Evolutionary conservation across 2,329 filamentous ascomycete genomes (phyloP).

Genomic region (Zelopaecilomyces penicillatus): DNA sequence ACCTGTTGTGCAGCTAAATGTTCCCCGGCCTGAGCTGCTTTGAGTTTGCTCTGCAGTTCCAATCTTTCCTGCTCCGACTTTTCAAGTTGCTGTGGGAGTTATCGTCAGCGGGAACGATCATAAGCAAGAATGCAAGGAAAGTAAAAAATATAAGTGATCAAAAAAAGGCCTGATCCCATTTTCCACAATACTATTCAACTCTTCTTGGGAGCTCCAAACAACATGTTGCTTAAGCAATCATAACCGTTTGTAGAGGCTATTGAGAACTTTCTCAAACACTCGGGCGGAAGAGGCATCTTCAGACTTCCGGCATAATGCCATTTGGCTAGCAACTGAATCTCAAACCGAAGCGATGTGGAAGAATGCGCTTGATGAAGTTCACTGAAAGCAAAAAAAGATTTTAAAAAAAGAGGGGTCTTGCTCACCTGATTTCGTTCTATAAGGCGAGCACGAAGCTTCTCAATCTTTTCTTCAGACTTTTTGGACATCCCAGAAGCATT

Average conservation of each 20-base stretch:
- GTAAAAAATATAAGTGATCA: neutral
- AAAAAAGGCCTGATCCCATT: no score
- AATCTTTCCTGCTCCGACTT: slow-evolving; percentile 48
- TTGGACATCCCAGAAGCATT: slow-evolving; percentile 27
- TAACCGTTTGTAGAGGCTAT: neutral
- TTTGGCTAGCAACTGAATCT: no score
- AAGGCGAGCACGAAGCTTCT: slow-evolving; percentile 47
- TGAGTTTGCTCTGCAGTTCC: slow-evolving; percentile 47
- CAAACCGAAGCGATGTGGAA: no score
- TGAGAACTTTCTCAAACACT: no score
- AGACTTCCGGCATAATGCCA: no score
- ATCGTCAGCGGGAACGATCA: neutral
- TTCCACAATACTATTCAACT: no score
- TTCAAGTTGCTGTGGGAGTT: slow-evolving; percentile 43
- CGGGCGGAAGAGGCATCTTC: no score
- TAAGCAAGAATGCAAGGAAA: neutral
- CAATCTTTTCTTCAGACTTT: slow-evolving; percentile 44
- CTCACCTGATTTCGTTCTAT: slow-evolving; percentile 53
- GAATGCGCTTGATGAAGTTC: no score
- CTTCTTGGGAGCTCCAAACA: no score
- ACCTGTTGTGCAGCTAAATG: slow-evolving; percentile 45
- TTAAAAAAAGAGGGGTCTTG: slow-evolving; percentile 3
- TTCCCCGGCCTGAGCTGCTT: slow-evolving; percentile 42
- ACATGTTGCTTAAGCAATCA: neutral
- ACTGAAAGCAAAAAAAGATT: neutral